Conservation (phyloP, 2,329 filamentous ascomycete genomes). For the Meredithiella fracta region DNA sequence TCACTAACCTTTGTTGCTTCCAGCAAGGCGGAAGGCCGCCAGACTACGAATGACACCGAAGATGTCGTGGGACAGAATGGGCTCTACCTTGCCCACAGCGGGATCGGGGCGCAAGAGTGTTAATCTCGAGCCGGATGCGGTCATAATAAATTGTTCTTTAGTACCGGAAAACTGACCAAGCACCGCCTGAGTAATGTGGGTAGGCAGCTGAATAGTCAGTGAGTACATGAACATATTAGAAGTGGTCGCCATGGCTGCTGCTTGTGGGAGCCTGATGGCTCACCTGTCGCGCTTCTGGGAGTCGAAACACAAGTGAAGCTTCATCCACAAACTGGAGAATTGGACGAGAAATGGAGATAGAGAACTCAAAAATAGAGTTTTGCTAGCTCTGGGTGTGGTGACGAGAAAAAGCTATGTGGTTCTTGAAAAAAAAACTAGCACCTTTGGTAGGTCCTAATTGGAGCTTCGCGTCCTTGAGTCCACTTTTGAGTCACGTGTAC, state of each 20-base stretch:
- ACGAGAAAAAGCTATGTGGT: constrained; percentile 3
- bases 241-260: constrained; percentile 73
- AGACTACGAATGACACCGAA: constrained; percentile 90
- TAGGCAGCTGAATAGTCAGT: constrained; percentile 84
- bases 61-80: constrained; percentile 77
- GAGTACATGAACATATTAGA: constrained; percentile 99
- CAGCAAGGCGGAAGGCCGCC: constrained; percentile 77
- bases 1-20: constrained; percentile 84
- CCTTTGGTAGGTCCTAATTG: constrained; percentile 7
- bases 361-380: constrained; percentile 1
- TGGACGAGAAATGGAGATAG: constrained; percentile 3
- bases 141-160: constrained; percentile 94
- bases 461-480: background rate
- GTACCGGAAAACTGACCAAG: constrained; percentile 91
- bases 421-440: constrained; percentile 8
- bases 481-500: background rate
- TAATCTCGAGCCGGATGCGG: constrained; percentile 77
- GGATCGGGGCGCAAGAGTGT: constrained; percentile 77
- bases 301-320: constrained; percentile 11
- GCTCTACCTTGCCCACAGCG: constrained; percentile 68
- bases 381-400: background rate
- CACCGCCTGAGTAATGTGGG: constrained; percentile 76
- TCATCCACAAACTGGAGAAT: constrained; percentile 14
- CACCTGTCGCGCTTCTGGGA: constrained; percentile 13
- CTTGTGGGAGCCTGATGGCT: constrained; percentile 17